Conservation (phyloP, 345 rosid genomes). For the Linum trigynum region DNA sequence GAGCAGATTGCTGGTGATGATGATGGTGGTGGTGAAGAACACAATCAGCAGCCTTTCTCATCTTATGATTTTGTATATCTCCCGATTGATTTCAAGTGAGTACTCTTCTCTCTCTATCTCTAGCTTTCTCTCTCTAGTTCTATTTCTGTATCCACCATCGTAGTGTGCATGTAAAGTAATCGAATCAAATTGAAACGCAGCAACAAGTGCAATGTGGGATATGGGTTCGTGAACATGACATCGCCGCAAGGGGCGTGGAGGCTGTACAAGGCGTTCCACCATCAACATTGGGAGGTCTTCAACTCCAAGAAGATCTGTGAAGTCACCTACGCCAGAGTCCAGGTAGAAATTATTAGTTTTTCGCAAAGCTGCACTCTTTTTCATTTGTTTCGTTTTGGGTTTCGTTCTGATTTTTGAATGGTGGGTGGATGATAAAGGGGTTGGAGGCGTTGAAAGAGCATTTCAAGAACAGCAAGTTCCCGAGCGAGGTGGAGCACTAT, state of each 20-base stretch:
- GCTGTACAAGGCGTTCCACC: conserved; percentile 72
- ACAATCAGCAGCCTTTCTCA: conserved; percentile 38
- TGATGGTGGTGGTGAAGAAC: conserved; percentile 12
- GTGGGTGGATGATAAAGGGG: conserved; percentile 35
- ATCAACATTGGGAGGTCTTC: conserved; percentile 70
- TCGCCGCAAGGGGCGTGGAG: conserved; percentile 65
- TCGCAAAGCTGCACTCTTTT: background rate
- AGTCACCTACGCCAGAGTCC: conserved; percentile 82
- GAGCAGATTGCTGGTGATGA: conserved; percentile 39
- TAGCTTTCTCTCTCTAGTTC: background rate
- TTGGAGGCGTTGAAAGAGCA: conserved; percentile 72
- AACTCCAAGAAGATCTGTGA: conserved; percentile 77
- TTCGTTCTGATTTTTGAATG: background rate
- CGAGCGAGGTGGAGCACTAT: conserved; percentile 54
- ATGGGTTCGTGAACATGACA: conserved; percentile 98
- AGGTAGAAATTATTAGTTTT: conserved; percentile 30
- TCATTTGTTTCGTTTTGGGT: background rate
- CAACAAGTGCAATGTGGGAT: conserved; percentile 90
- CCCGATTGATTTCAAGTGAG: conserved; percentile 88
- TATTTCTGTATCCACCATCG: background rate
- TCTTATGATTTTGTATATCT: conserved; percentile 90
- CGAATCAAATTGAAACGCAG: conserved; percentile 27
- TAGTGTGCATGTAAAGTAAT: background rate
- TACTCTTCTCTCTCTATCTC: background rate
- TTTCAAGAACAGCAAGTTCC: conserved; percentile 71